Evolutionary conservation across 208 protist genomes (phyloP), one percentile per base, ranked within the genome.

Genomic region (Leishmania arabica): DNA sequence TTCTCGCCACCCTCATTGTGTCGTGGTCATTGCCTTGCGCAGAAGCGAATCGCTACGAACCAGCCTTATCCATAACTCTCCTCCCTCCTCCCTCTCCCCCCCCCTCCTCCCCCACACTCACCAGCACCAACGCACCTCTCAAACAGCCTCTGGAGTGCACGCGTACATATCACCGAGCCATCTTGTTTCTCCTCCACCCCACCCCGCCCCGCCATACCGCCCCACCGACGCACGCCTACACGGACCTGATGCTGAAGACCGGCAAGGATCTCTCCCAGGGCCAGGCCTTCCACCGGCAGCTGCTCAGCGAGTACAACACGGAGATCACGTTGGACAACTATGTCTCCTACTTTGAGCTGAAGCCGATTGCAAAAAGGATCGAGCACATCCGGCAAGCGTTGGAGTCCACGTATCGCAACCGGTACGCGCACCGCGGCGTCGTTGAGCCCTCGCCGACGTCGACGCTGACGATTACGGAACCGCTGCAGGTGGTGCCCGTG

Each of bases 271-370:
- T 72, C 71, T 92, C 90, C 31, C 89, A 97, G 77, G 93, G 91
- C 8, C 92, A 95, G 82, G 83, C 91, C 68, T 95, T 95, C 77
- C 91, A 94, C 78, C 92, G 94, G 58, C 91, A 87, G 70, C 89
- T 97, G 31, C 87, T 97, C 70, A 95, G 90, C 40, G 92, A 96
- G 87, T 97, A 97, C 83, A 93, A 93, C 84, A 94, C 94, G 17
- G 88, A 93, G 24, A 90, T 95, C 79, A 97, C 92, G 15, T 89
- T 97, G 1, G 88, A 93, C 34, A 93, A 95, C 77, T 97, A 97
- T 69, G 90, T 97, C 6, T 49, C 80, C 17, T 97, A 97, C 86
- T 95, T 95, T 82, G 85, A 93, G 42, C 82, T 97, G 76, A 97
- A 97, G 87, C 79, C 84, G 1, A 90, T 97, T 71, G 88, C 84